Percentiles rank a stretch among this genome's conserved stretches.
phyloP scores from a whole-genome alignment of 305 asterid species.

The Salvia sclarea region DNA sequence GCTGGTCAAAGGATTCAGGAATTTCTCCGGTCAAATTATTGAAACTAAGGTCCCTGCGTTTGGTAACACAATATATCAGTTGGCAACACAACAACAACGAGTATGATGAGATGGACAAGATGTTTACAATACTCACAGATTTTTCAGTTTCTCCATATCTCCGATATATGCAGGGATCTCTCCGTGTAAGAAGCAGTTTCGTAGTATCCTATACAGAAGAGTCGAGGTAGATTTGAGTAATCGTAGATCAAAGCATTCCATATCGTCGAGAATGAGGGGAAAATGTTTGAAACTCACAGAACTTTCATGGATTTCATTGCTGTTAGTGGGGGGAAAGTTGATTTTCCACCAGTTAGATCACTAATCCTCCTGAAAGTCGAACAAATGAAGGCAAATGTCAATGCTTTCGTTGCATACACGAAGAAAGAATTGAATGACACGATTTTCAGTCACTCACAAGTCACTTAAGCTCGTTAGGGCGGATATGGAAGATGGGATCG shows the following conservation, averaged over 20 bases:
- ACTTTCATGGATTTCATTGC: constrained; percentile 60
- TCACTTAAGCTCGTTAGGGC: constrained; percentile 63
- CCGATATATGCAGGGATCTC: constrained; percentile 70
- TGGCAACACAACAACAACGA: not conserved
- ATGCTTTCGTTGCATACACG: not conserved
- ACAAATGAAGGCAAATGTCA: constrained; percentile 9
- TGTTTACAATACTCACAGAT: constrained; percentile 53
- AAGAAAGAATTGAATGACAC: not conserved
- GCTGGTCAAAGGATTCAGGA: constrained; percentile 53
- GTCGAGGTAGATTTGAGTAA: constrained; percentile 15
- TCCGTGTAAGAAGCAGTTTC: constrained; percentile 75
- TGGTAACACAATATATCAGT: constrained; percentile 9
- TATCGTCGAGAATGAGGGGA: constrained; percentile 1
- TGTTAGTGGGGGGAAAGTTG: constrained; percentile 66
- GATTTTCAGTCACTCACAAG: constrained; percentile 52
- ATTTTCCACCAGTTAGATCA: constrained; percentile 67
- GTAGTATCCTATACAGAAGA: constrained; percentile 50
- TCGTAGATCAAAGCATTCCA: constrained; percentile 8
- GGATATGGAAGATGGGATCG: constrained; percentile 78
- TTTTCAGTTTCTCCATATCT: constrained; percentile 63
- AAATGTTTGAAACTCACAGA: constrained; percentile 54
- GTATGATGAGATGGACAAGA: not conserved
- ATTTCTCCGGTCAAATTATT: constrained; percentile 77
- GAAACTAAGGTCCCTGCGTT: constrained; percentile 82
- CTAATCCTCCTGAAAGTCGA: constrained; percentile 83